These are phyloP conservation scores for Candida tibetensis DNA, from an alignment of 805 yeast species.

Conservation along the genomic window DNA sequence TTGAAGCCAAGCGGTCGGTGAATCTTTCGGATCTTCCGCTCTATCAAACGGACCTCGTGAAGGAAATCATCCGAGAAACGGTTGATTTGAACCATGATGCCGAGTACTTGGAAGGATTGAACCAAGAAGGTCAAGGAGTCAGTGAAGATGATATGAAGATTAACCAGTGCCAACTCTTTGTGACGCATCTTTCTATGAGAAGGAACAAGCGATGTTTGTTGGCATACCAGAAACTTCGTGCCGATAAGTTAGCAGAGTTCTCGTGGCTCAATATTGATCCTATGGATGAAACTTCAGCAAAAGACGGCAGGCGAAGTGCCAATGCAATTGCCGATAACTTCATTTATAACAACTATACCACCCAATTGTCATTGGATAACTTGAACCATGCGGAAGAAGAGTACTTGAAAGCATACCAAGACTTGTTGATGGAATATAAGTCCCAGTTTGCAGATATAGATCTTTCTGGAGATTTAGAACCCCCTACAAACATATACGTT, in stretches of 20 bases:
- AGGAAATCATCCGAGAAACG: slow-evolving; percentile 69
- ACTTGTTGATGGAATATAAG: slow-evolving; percentile 70
- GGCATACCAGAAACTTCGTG: slow-evolving; percentile 76
- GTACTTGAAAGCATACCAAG: slow-evolving; percentile 68
- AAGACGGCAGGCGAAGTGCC: not conserved
- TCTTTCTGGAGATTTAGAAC: slow-evolving; percentile 81
- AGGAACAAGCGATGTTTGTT: slow-evolving; percentile 86
- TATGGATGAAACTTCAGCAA: slow-evolving; percentile 16
- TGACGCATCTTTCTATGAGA: slow-evolving; percentile 72
- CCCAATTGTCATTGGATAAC: slow-evolving; percentile 40
- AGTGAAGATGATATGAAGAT: slow-evolving; percentile 41
- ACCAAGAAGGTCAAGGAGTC: slow-evolving; percentile 19
- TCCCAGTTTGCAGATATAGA: slow-evolving; percentile 81
- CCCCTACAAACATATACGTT: slow-evolving; percentile 87
- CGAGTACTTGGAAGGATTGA: slow-evolving; percentile 41
- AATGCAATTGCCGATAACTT: slow-evolving; percentile 9
- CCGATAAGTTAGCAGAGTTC: slow-evolving; percentile 60
- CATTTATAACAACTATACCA: slow-evolving; percentile 20
- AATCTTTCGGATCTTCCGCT: slow-evolving; percentile 63
- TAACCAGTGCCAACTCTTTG: slow-evolving; percentile 62
- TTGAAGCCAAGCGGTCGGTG: slow-evolving; percentile 79
- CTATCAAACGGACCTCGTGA: slow-evolving; percentile 69
- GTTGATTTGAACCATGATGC: slow-evolving; percentile 58
- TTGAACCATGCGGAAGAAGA: slow-evolving; percentile 78
- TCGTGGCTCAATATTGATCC: slow-evolving; percentile 71